Conservation (phyloP, 1,284 basidiomycete species). For the Retiboletus flavoniger region DNA sequence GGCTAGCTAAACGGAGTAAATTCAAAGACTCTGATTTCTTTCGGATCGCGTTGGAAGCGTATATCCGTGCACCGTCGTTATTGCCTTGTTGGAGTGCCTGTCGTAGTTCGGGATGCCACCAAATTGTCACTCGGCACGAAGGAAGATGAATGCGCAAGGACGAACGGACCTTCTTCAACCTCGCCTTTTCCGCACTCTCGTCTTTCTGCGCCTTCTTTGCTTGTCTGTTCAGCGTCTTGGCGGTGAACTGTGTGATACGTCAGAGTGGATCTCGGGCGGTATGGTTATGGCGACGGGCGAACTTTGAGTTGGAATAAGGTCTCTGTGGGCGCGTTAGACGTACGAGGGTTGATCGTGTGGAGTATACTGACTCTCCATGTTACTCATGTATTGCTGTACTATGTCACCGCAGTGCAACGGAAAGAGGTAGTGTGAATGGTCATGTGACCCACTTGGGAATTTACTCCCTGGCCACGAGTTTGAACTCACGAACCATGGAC, state of each 20-base stretch:
- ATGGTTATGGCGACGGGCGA: conserved; percentile 13
- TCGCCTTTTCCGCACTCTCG: conserved; percentile 80
- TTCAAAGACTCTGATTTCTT: conserved; percentile 98
- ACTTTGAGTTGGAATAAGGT: conserved; percentile 94
- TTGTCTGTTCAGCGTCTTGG: conserved; percentile 88
- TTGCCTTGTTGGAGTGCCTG: conserved; percentile 97
- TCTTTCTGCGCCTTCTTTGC: conserved; percentile 96
- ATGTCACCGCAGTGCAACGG: not conserved
- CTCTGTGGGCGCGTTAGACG: conserved; percentile 51
- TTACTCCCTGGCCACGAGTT: too few relatives aligned
- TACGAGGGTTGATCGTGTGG: not conserved
- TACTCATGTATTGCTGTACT: conserved; percentile 60
- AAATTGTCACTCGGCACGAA: not conserved
- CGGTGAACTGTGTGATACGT: conserved; percentile 74
- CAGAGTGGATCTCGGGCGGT: conserved; percentile 8
- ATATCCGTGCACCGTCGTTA: conserved; percentile 97
- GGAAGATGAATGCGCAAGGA: not conserved
- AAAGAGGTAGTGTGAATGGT: not conserved
- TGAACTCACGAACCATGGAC: conserved; percentile 6
- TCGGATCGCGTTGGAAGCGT: conserved; percentile 96
- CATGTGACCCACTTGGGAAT: conserved; percentile 16
- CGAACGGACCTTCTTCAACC: conserved; percentile 80
- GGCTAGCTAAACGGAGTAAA: conserved; percentile 80
- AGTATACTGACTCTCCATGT: conserved; percentile 79
- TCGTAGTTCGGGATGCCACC: not conserved